A percentile compares a stretch with the other conserved stretches of the same genome.
Evolutionary conservation across 768 basidiomycete genomes (phyloP).

Genomic region (Amanita muscaria): DNA sequence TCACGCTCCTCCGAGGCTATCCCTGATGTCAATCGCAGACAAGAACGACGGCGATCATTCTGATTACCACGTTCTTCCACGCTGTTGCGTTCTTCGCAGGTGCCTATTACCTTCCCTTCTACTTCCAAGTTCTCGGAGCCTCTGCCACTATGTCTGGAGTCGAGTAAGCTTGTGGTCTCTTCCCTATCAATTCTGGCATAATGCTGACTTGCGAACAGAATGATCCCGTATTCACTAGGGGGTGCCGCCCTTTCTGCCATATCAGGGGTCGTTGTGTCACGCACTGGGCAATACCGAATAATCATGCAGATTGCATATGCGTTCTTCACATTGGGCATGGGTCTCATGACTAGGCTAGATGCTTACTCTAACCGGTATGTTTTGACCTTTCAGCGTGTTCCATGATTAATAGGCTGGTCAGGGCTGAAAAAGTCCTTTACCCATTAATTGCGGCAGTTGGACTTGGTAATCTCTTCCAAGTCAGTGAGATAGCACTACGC

Average conservation of each 20-base stretch:
- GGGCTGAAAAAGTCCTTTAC: slow-evolving; percentile 56
- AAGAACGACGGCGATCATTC: slow-evolving; percentile 58
- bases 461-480: slow-evolving; percentile 57
- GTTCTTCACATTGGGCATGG: slow-evolving; percentile 53
- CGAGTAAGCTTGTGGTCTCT: slow-evolving; percentile 31
- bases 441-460: slow-evolving; percentile 62
- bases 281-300: slow-evolving; percentile 47
- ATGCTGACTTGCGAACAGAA: slow-evolving; percentile 30
- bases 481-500: slow-evolving; percentile 16
- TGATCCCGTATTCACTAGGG: slow-evolving; percentile 68
- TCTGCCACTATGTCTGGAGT: slow-evolving; percentile 66
- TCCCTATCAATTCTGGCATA: neutral
- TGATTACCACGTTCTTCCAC: slow-evolving; percentile 55
- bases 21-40: too few species aligned
- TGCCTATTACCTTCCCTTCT: slow-evolving; percentile 66
- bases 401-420: slow-evolving; percentile 17
- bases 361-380: slow-evolving; percentile 44
- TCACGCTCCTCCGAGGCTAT: too few species aligned
- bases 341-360: slow-evolving; percentile 64
- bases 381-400: neutral
- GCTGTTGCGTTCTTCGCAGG: slow-evolving; percentile 53
- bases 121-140: slow-evolving; percentile 70
- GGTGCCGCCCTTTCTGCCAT: slow-evolving; percentile 42
- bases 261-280: slow-evolving; percentile 50
- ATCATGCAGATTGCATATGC: slow-evolving; percentile 57